Conservation (phyloP, 1,284 basidiomycete species). For the Pyrrhoderma noxium region DNA sequence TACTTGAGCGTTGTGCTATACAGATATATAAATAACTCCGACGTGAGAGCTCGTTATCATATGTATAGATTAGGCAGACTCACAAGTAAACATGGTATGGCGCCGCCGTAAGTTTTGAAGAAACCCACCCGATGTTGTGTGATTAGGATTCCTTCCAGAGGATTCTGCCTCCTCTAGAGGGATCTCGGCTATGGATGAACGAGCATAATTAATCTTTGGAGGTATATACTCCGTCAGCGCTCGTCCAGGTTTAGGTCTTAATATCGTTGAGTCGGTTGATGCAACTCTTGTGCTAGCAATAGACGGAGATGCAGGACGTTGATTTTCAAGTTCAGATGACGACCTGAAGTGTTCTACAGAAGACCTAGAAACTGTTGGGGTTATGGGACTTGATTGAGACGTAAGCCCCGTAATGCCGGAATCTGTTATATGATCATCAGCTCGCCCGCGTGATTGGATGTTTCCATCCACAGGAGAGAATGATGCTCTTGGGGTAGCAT, state of each 20-base stretch:
- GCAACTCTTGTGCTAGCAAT: background rate
- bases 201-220: too few species aligned
- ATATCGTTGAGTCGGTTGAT: background rate
- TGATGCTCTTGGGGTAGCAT: constrained; percentile 1
- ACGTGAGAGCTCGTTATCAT: too few species aligned
- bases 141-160: background rate
- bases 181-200: too few species aligned
- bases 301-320: background rate
- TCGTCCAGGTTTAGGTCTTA: too few species aligned
- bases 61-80: background rate
- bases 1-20: constrained; percentile 1
- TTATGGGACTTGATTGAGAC: constrained; percentile 3
- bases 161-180: too few species aligned
- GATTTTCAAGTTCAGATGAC: background rate
- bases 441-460: background rate
- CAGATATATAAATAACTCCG: too few species aligned
- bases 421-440: background rate
- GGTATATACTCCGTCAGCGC: too few species aligned
- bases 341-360: background rate
- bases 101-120: constrained; percentile 13
- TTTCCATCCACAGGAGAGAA: constrained; percentile 4
- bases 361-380: background rate
- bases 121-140: background rate
- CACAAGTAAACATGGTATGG: constrained; percentile 7
- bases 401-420: constrained; percentile 14